These are phyloP conservation scores for Fusarium torreyae DNA, from an alignment of 2,329 filamentous ascomycete genomes.

Conservation along the genomic window DNA sequence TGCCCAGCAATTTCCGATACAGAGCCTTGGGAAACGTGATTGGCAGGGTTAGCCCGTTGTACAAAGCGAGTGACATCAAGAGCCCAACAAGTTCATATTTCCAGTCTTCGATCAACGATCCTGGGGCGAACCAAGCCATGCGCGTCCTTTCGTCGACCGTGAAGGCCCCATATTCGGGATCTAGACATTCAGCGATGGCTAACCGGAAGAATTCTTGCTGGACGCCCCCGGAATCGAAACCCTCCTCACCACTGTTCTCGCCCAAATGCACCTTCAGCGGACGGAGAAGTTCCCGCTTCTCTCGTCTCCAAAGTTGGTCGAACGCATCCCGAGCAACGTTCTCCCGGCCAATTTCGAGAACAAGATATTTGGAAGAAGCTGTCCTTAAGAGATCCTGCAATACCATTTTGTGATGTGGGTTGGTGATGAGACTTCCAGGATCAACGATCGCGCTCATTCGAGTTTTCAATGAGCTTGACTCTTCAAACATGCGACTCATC, in stretches of 20 bases:
- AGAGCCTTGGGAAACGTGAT: slow-evolving; percentile 89
- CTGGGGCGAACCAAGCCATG: slow-evolving; percentile 90
- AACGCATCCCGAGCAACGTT: slow-evolving; percentile 81
- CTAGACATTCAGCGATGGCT: slow-evolving; percentile 83
- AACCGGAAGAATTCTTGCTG: slow-evolving; percentile 97
- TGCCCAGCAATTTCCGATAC: slow-evolving; percentile 83
- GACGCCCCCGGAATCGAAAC: slow-evolving; percentile 93
- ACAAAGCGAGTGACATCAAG: slow-evolving; percentile 89
- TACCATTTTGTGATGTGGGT: slow-evolving; percentile 71
- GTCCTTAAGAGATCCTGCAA: slow-evolving; percentile 75
- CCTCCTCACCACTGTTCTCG: slow-evolving; percentile 86
- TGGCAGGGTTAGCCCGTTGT: slow-evolving; percentile 92
- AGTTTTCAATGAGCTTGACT: slow-evolving; percentile 71
- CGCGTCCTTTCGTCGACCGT: slow-evolving; percentile 81
- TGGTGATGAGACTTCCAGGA: slow-evolving; percentile 68
- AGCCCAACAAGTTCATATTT: slow-evolving; percentile 92
- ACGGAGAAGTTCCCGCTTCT: slow-evolving; percentile 84
- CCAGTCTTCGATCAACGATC: slow-evolving; percentile 85
- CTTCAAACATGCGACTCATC: slow-evolving; percentile 86
- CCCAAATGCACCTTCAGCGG: slow-evolving; percentile 92
- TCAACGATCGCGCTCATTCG: slow-evolving; percentile 71
- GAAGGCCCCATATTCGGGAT: slow-evolving; percentile 85
- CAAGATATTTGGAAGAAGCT: slow-evolving; percentile 78
- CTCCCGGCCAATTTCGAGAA: slow-evolving; percentile 78
- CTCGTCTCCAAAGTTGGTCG: slow-evolving; percentile 90